phyloP scores from a whole-genome alignment of 331 rosid species.

The Quercus lobata region DNA sequence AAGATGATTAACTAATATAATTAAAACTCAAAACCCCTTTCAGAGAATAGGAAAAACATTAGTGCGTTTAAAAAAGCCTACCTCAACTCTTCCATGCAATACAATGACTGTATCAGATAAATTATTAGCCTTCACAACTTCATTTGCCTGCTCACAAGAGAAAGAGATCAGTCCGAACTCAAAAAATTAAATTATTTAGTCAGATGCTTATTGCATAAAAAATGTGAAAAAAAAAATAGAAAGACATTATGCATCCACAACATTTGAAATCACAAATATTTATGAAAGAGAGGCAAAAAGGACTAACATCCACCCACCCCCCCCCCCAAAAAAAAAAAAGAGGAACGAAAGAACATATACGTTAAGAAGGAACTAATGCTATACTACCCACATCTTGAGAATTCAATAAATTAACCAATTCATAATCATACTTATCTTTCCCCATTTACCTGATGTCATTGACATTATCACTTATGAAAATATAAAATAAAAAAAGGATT shows the following conservation, averaged over 20 bases:
- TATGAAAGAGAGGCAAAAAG: background rate
- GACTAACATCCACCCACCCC: background rate
- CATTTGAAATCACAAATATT: background rate
- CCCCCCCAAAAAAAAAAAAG: background rate
- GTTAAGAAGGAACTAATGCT: background rate
- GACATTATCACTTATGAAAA: background rate
- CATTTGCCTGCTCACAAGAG: slow-evolving; percentile 71
- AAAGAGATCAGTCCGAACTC: slow-evolving; percentile 23
- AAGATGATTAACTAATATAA: background rate
- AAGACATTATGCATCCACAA: background rate
- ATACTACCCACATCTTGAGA: background rate
- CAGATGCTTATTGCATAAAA: background rate
- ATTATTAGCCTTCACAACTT: slow-evolving; percentile 92
- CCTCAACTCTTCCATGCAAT: slow-evolving; percentile 98
- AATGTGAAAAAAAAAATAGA: background rate
- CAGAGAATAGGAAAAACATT: background rate
- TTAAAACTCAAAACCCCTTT: background rate
- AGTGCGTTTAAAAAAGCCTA: slow-evolving; percentile 30
- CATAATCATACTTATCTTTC: background rate
- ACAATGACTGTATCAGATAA: slow-evolving; percentile 70
- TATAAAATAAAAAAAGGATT: background rate
- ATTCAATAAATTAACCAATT: background rate
- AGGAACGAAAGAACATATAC: background rate
- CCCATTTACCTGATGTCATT: background rate
- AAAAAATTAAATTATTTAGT: background rate